Conservation (phyloP, 2,329 filamentous ascomycete genomes). For the Juglanconis sp. region DNA sequence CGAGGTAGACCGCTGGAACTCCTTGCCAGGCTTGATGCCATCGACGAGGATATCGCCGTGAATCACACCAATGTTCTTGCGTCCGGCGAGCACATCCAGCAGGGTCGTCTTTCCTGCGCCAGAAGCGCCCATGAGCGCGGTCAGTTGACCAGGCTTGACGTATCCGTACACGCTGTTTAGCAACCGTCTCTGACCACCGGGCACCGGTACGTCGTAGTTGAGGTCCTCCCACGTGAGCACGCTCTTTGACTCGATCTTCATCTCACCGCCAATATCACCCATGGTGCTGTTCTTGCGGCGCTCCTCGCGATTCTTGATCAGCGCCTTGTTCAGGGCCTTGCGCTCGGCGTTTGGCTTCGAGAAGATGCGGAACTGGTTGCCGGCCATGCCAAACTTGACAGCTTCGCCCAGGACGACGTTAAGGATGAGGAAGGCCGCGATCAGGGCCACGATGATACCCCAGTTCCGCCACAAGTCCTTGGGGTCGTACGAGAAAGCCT, state of each 20-base stretch:
- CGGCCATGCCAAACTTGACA: constrained; percentile 73
- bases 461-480: constrained; percentile 78
- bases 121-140: constrained; percentile 77
- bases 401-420: constrained; percentile 79
- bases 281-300: constrained; percentile 46
- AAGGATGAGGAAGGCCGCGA: constrained; percentile 69
- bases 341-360: constrained; percentile 66
- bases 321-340: constrained; percentile 60
- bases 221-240: constrained; percentile 86
- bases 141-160: constrained; percentile 73
- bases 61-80: constrained; percentile 62
- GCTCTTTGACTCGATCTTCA: constrained; percentile 58
- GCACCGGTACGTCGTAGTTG: constrained; percentile 68
- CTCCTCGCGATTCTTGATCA: constrained; percentile 57
- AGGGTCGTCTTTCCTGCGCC: constrained; percentile 88
- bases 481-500: constrained; percentile 64
- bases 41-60: constrained; percentile 56
- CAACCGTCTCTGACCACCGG: constrained; percentile 53
- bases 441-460: constrained; percentile 74
- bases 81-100: constrained; percentile 67
- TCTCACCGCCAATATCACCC: constrained; percentile 39
- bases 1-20: constrained; percentile 60
- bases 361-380: constrained; percentile 77
- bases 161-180: constrained; percentile 61
- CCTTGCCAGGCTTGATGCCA: constrained; percentile 51